Conservation (phyloP, 306 rosid species). For the Nissolia schottii region DNA sequence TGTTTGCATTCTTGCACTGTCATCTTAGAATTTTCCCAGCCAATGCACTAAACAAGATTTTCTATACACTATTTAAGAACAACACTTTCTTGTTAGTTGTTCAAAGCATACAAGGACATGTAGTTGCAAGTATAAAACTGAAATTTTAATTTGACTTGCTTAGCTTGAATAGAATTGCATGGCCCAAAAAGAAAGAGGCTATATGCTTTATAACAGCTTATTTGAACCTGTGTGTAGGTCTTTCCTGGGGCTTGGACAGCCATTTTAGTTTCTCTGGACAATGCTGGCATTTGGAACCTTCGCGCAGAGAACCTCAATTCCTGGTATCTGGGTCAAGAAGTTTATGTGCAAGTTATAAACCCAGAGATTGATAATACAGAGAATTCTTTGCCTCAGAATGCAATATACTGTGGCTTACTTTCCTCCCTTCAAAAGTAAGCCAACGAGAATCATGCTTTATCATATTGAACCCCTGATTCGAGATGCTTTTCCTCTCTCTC, state of each 20-base stretch:
- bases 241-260: conserved; percentile 98
- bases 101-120: background rate
- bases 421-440: conserved; percentile 86
- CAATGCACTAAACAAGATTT: background rate
- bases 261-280: conserved; percentile 80
- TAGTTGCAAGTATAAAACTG: conserved; percentile 2
- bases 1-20: background rate
- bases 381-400: conserved; percentile 54
- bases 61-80: background rate
- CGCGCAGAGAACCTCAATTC: conserved; percentile 82
- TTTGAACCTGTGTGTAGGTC: conserved; percentile 45
- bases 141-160: background rate
- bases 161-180: background rate
- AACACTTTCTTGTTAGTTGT: conserved; percentile 13
- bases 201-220: background rate
- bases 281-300: conserved; percentile 89
- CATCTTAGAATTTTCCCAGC: background rate
- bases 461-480: background rate
- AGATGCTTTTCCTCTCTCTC: background rate
- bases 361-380: conserved; percentile 54
- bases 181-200: background rate
- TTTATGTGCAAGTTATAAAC: conserved; percentile 64
- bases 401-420: conserved; percentile 82
- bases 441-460: background rate
- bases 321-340: conserved; percentile 90